These are phyloP conservation scores for Trichoderma semiorbis DNA, from an alignment of 2,329 filamentous ascomycete genomes.

Conservation along the genomic window DNA sequence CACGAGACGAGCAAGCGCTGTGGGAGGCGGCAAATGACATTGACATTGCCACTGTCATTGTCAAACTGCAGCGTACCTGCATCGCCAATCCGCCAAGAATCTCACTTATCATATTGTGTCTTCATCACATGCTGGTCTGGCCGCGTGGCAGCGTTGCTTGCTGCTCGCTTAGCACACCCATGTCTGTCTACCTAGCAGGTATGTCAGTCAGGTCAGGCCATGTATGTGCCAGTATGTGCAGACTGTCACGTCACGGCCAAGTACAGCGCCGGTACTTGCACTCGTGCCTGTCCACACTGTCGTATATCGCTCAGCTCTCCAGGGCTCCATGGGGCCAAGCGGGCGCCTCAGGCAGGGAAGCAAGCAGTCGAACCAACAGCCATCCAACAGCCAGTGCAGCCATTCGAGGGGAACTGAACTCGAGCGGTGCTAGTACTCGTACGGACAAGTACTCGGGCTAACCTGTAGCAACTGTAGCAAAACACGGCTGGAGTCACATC, in stretches of 20 bases:
- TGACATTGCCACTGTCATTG: background rate
- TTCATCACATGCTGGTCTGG: conserved; percentile 6
- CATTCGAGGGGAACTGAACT: too few species aligned
- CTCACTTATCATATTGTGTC: background rate
- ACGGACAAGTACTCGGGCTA: background rate
- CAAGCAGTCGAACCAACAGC: background rate
- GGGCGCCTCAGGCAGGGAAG: background rate
- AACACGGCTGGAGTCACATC: too few species aligned
- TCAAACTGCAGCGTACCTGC: background rate
- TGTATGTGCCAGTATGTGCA: background rate
- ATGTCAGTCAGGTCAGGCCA: background rate
- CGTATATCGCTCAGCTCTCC: background rate
- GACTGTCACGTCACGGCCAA: background rate
- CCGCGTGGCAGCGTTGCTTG: conserved; percentile 1
- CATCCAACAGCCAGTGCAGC: background rate
- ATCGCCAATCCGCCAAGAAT: background rate
- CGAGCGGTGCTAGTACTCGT: background rate
- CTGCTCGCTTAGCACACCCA: conserved; percentile 4
- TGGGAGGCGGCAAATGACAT: background rate
- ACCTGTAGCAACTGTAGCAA: background rate
- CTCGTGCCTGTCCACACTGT: background rate
- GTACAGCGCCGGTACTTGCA: background rate
- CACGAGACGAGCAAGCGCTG: too few species aligned
- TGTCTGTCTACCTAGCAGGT: background rate
- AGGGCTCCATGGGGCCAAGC: background rate